A percentile compares a stretch with the other conserved stretches of the same genome.
Conservation (phyloP, 345 rosid genomes). For the Cardiospermum halicacabum region DNA sequence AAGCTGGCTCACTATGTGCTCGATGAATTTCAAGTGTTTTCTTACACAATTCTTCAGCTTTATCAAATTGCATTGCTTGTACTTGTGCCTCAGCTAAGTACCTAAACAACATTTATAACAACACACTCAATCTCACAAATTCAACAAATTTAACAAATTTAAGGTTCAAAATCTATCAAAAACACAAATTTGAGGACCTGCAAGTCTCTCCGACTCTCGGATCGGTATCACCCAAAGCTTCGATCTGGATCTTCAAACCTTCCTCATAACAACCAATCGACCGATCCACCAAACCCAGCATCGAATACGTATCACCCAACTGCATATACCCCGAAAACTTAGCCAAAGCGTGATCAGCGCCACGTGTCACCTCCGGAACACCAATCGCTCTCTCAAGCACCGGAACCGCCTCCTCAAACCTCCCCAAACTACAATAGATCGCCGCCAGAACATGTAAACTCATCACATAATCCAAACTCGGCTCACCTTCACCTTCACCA, state of each 20-base stretch:
- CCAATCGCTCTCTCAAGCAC: constrained; percentile 74
- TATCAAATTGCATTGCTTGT: constrained; percentile 97
- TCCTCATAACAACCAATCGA: constrained; percentile 79
- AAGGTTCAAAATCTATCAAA: no score
- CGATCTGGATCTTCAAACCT: constrained; percentile 95
- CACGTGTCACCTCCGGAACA: constrained; percentile 68
- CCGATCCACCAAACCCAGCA: constrained; percentile 92
- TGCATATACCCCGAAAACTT: constrained; percentile 96
- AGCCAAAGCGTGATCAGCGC: constrained; percentile 88
- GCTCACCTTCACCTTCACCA: constrained; percentile 43
- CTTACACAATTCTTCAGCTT: constrained; percentile 92
- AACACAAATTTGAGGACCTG: no score
- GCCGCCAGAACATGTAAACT: constrained; percentile 96
- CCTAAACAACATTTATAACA: constrained; percentile 26
- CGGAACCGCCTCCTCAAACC: constrained; percentile 91
- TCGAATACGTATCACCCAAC: constrained; percentile 88
- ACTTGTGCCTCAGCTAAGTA: constrained; percentile 97
- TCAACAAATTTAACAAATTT: no score
- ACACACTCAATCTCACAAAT: not conserved
- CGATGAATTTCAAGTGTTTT: constrained; percentile 93
- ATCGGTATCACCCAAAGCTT: constrained; percentile 88
- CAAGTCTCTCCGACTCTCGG: constrained; percentile 98
- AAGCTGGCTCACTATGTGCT: constrained; percentile 96
- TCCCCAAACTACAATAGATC: constrained; percentile 85
- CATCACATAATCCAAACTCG: constrained; percentile 89